Base-by-base conservation (phyloP, 768 basidiomycete genomes). In the Podaxis sp. region DNA sequence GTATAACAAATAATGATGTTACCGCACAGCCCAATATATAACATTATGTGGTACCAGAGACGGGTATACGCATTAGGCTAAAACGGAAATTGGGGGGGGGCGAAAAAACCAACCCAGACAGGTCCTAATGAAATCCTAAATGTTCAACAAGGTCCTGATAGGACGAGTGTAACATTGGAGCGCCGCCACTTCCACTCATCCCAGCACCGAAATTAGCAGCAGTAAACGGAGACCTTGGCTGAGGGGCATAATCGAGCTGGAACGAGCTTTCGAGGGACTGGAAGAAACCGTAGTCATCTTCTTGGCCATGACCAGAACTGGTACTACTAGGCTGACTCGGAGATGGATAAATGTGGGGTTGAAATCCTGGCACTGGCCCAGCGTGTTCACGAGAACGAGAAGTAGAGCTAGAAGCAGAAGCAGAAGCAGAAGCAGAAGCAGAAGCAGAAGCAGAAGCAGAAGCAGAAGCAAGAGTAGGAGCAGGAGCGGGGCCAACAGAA, bases 91-190 rank as follows among this genome's bases (percentile, higher is more conserved):
- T 44, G 18, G 14, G 13, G 13, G 4, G 23, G 18, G 14, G 13
- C 5, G 4, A 16, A 40, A 44, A 32, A 23, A 16, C 10, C 23
- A 25, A 14, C 25, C 18, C n/a, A 35, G 14, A 36, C 32, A 9
- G 3, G n/a, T 16, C 40, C 62, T 60, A 77, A 64, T 59, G 58
- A 21, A 79, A 80, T 6, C 88, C 88, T 47, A 90, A 74, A 64
- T 89, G 88, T 68, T 88, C 85, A 47, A 87, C 82, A 47, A 90
- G 85, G 62, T 77, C 81, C 67, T 84, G 82, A 87, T 87, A 90
- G 0, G 84, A 80, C 16, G 85, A 72, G 66, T 89, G 85, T 57
- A 88, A 64, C 32, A 77, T 70, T 25, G n/a, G 36, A 9, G 7
- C 18, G n/a, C 64, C 69, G 55, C 70, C 64, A 61, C 47, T 27